Percentiles rank a stretch among this genome's conserved stretches.
Conservation (phyloP, 2,329 filamentous ascomycete species). For the Westerdykella ornata region DNA sequence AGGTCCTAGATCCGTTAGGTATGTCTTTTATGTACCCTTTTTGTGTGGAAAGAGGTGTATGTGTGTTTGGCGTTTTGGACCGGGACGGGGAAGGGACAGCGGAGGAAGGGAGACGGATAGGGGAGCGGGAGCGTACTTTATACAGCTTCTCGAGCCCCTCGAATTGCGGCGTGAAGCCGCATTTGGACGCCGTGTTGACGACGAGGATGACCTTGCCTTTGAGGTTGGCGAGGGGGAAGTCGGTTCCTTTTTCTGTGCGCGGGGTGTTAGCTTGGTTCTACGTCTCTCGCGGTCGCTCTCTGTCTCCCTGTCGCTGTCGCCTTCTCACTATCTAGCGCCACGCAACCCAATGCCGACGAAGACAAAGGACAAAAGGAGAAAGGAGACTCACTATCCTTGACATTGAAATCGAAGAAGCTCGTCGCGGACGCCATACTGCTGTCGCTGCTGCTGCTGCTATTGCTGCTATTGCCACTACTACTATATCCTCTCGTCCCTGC, state of each 20-base stretch:
- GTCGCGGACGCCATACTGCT: slow-evolving; percentile 60
- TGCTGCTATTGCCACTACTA: no score
- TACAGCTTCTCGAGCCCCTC: slow-evolving; percentile 85
- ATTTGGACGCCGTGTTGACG: slow-evolving; percentile 98
- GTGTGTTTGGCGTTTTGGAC: neutral
- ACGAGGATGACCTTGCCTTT: slow-evolving; percentile 90
- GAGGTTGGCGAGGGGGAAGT: slow-evolving; percentile 63
- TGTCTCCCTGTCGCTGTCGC: no score
- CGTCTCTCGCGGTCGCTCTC: no score
- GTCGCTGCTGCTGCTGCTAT: neutral
- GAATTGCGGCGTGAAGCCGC: slow-evolving; percentile 97
- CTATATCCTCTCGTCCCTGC: no score
- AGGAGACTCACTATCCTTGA: slow-evolving; percentile 64
- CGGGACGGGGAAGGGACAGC: neutral
- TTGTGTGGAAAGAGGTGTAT: neutral
- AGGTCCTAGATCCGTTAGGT: no score
- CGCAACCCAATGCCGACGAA: neutral
- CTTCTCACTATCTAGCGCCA: no score
- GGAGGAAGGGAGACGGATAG: slow-evolving; percentile 1
- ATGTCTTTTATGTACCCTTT: no score
- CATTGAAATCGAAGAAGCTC: slow-evolving; percentile 76
- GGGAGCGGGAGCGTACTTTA: slow-evolving; percentile 46
- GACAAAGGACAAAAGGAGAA: neutral
- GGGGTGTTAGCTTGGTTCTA: slow-evolving; percentile 4
- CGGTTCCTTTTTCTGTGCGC: slow-evolving; percentile 62